Evolutionary conservation across 2,329 filamentous ascomycete species (phyloP), one percentile per base, ranked within the genome.

Genomic region (Coniochaeta sp.): DNA sequence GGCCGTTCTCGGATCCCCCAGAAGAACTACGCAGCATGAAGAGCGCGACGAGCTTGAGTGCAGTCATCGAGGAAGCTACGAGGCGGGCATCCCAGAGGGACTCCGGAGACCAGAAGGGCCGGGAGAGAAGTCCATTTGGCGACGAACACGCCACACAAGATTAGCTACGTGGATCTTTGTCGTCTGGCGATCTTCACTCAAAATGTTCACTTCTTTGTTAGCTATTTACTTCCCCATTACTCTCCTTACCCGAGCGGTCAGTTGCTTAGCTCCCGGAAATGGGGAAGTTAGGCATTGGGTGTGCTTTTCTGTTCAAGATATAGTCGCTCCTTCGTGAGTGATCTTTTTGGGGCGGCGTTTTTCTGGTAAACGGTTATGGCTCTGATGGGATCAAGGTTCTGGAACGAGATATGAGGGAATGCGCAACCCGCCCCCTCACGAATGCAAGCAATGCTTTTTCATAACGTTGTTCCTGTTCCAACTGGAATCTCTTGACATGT

Each of bases 1-100:
- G 84, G 0, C 84, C 85, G 0, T 88, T 88, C 68, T 78, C 79
- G 8, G 85, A 87, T 63, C 83, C 82, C 1, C 78, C 81, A 1
- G 54, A 66, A 68, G 58, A 65, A 65, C 58, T 64, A 66, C 33
- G 60, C 60, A 58, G 61, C 59, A 65, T 74, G 59, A 68, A 72
- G 61, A 81, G 76, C 64, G 75, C 73, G 14, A 76, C 74, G 14
- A 81, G 76, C 52, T 73, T 87, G 14, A 81, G 81, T 60, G 79
- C 81, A 6, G 79, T 86, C 31, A 81, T 81, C 24, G 81, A 85
- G 66, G 81, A 84, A 62, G 76, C 81, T 2, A 74, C 76, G 62
- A 74, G 69, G 64, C 71, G 71, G 64, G 76, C 69, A 33, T 76
- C 73, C 56, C 73, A 70, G 61, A 73, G 66, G 63, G 72, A 73